Base-by-base conservation (phyloP, 1,284 basidiomycete species). In the Coniophora puteana region DNA sequence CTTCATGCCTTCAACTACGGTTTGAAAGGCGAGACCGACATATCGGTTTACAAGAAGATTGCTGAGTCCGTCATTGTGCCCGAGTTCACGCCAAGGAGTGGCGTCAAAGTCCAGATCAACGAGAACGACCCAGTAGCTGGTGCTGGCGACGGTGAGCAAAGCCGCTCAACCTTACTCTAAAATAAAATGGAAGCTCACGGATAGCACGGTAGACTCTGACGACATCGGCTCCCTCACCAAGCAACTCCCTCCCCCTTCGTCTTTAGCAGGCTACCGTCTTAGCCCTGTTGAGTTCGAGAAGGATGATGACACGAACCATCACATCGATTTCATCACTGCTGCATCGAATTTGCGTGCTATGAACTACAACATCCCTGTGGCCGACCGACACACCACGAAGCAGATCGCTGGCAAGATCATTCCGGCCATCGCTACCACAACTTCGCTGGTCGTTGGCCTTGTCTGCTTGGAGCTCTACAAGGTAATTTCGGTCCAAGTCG, bases 341-440 rank as follows among this genome's bases (percentile, higher is more conserved):
- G 90, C 96, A 3, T 97, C 95, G 38, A 99, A 99, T 71, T 76
- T 99, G 48, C 89, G 96, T 34, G 96, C 96, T 1, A 78, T 83
- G 69, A 99, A 99, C 71, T 99, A 99, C 68, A 85, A 74, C 51
- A 99, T 99, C 61, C 75, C 78, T 38, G 72, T 79, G 18, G 93
- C 94, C 11, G 93, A 97, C 66, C 80, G 85, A 43, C 94, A 99
- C 69, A 82, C 87, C 48, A 99, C 95, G 30, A 99, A 99, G 73
- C 90, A 96, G 62, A 97, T 99, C 58, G 97, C 96, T 4, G 96
- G 96, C 43, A 99, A 99, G 76, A 99, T 99, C 57, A 99, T 99
- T 51, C 96, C 96, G 40, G 96, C 96, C 13, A 99, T 99, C 57
- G 96, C 96, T 17, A 99, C 97, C 1, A 99, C 96, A 1, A 99